These are phyloP conservation scores for Hymenoscyphus occultus DNA, from an alignment of 2,329 filamentous ascomycete genomes.

Conservation along the genomic window DNA sequence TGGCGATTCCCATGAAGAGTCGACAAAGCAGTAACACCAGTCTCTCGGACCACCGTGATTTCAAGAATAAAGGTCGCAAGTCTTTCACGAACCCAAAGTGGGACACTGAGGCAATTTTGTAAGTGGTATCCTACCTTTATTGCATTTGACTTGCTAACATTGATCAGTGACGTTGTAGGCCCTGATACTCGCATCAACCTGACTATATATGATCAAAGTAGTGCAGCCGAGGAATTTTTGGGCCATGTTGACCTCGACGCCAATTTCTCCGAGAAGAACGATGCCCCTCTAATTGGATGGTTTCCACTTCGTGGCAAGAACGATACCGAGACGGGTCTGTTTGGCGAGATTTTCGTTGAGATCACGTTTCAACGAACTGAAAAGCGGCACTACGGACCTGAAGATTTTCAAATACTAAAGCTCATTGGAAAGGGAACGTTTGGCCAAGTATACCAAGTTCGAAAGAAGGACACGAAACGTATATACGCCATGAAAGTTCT, in stretches of 20 bases:
- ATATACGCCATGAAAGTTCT: conserved; percentile 99
- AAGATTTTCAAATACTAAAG: conserved; percentile 93
- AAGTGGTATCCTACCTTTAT: conserved; percentile 43
- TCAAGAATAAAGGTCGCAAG: conserved; percentile 53
- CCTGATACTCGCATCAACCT: conserved; percentile 88
- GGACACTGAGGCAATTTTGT: conserved; percentile 96
- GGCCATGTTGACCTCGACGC: conserved; percentile 84
- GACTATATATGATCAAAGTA: conserved; percentile 83
- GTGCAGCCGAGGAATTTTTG: conserved; percentile 82
- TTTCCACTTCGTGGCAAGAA: conserved; percentile 74
- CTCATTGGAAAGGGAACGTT: conserved; percentile 98
- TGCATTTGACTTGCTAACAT: background rate
- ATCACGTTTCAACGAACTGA: conserved; percentile 83
- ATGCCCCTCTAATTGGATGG: conserved; percentile 77
- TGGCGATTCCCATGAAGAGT: conserved; percentile 94
- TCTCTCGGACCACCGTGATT: conserved; percentile 60
- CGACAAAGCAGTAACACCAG: conserved; percentile 96
- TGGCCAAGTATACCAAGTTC: conserved; percentile 96
- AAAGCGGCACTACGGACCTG: conserved; percentile 88
- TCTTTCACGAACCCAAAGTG: conserved; percentile 83
- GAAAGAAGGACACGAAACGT: conserved; percentile 91
- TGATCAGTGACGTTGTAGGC: conserved; percentile 80
- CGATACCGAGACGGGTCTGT: conserved; percentile 71
- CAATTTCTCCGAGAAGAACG: conserved; percentile 60
- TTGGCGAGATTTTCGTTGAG: conserved; percentile 84